Conservation (phyloP, 805 yeast genomes). For the Kuraishia piskuri region DNA sequence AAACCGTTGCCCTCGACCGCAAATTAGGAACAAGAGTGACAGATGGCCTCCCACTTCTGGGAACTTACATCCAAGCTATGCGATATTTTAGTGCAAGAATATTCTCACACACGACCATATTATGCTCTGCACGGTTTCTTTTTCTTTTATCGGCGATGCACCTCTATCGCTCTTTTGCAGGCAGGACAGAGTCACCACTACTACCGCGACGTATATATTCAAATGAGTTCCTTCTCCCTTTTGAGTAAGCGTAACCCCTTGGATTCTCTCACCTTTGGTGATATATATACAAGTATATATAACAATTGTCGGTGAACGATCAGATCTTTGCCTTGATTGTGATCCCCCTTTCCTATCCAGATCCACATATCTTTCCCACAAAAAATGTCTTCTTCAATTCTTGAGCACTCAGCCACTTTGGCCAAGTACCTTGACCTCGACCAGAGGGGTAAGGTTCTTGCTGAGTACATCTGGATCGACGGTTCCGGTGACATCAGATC, state of each 20-base stretch:
- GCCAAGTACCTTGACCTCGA: slow-evolving; percentile 76
- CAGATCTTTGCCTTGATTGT: background rate
- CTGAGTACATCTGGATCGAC: slow-evolving; percentile 98
- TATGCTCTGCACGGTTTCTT: background rate
- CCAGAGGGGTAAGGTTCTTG: slow-evolving; percentile 81
- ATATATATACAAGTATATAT: background rate
- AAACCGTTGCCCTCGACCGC: background rate
- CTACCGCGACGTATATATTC: background rate
- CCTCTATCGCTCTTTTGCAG: background rate
- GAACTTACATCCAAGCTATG: background rate
- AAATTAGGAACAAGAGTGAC: background rate
- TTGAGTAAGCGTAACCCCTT: background rate
- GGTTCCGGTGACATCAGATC: slow-evolving; percentile 87
- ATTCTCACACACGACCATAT: background rate
- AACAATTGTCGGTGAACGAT: background rate
- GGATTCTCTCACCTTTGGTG: background rate
- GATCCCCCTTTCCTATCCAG: background rate
- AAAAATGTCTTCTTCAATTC: slow-evolving; percentile 16
- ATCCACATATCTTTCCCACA: background rate
- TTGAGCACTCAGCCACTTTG: slow-evolving; percentile 71
- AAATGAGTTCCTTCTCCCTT: background rate
- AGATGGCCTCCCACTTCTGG: background rate
- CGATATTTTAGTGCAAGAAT: background rate
- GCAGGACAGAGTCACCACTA: background rate
- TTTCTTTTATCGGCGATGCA: background rate